phyloP scores from a whole-genome alignment of 139 green algal genomes.

The Tetradesmus obliquus region DNA sequence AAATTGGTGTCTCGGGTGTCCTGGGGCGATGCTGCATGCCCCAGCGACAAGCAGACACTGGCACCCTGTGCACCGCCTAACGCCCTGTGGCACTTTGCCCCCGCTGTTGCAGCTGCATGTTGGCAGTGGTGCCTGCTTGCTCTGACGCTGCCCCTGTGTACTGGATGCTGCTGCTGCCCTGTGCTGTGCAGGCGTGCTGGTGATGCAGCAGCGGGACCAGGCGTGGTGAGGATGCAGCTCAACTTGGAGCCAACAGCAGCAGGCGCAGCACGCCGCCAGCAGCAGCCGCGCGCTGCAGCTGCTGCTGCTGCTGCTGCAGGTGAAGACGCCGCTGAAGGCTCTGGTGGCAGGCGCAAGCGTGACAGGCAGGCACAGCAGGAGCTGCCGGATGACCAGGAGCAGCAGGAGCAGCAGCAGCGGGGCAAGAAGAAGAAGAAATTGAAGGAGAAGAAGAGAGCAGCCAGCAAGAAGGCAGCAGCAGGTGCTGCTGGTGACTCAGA shows the following conservation, averaged over 20 bases:
- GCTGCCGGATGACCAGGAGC: neutral
- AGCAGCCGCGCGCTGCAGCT: neutral
- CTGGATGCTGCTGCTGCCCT: neutral
- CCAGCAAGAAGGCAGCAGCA: neutral
- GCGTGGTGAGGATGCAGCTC: constrained; percentile 7
- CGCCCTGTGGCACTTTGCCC: neutral
- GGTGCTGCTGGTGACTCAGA: neutral
- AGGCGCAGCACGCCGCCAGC: neutral
- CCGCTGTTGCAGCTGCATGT: no score
- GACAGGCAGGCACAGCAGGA: neutral
- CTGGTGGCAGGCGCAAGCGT: neutral
- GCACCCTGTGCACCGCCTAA: no score
- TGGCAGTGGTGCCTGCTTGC: neutral
- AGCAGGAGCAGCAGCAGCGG: neutral
- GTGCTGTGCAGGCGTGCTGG: neutral
- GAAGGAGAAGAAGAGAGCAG: neutral
- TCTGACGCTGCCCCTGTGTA: neutral
- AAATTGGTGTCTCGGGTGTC: no score
- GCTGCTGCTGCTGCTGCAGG: constrained; percentile 14
- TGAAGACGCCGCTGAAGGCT: neutral
- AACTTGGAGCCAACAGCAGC: constrained; percentile 7
- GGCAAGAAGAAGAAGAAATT: neutral
- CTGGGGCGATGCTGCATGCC: no score
- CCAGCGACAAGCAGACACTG: no score
- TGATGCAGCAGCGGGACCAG: neutral